Evolutionary conservation across 2,329 filamentous ascomycete genomes (phyloP).

Genomic region (Aaosphaeria pasadenensis): DNA sequence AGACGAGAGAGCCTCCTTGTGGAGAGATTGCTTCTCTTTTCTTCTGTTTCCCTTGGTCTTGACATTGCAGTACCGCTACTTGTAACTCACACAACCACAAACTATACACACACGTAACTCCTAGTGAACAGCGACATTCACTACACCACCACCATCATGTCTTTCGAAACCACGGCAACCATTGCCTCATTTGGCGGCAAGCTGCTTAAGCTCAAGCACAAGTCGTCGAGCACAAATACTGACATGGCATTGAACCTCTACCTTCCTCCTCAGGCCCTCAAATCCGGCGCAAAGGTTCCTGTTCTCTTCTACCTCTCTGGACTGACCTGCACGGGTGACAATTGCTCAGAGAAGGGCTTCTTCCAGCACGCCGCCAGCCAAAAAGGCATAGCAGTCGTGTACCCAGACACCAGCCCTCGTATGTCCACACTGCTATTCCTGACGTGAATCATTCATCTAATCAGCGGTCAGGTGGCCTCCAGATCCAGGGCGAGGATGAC

Average conservation of each 20-base stretch:
- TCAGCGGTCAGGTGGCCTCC: constrained; percentile 60
- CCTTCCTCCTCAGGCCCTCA: constrained; percentile 70
- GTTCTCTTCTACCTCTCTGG: constrained; percentile 92
- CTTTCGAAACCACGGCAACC: constrained; percentile 83
- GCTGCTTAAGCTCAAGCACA: constrained; percentile 89
- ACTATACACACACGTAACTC: neutral
- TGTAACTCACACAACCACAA: no score
- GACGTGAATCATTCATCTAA: constrained; percentile 12
- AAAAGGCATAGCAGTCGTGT: constrained; percentile 86
- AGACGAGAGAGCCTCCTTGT: neutral
- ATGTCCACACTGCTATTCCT: constrained; percentile 25
- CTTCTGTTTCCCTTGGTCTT: no score
- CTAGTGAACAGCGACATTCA: constrained; percentile 4
- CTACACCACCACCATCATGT: constrained; percentile 40
- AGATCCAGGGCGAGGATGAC: constrained; percentile 81
- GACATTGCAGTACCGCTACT: no score
- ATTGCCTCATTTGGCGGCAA: constrained; percentile 92
- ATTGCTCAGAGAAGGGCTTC: constrained; percentile 76
- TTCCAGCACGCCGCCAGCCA: constrained; percentile 79
- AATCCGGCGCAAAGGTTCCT: constrained; percentile 62
- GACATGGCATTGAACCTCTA: constrained; percentile 93
- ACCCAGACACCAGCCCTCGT: constrained; percentile 93
- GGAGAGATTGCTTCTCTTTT: neutral
- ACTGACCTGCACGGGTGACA: constrained; percentile 89
- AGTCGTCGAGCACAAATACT: constrained; percentile 73